Conservation (phyloP, 495 filamentous ascomycete species). For the Podospora fimiseda region DNA sequence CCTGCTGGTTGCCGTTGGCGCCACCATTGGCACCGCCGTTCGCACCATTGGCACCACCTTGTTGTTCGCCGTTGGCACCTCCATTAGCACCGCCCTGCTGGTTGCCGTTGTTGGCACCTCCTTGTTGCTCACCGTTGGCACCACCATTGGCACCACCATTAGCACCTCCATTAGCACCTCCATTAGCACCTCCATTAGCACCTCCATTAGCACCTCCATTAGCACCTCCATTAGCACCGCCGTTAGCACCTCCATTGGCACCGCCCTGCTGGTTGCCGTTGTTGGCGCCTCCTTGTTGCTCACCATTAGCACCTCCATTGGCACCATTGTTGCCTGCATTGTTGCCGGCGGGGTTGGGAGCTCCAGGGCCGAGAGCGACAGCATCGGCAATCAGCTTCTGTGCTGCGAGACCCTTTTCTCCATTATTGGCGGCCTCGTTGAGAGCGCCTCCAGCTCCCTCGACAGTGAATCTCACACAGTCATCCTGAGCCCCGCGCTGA, state of each 20-base stretch:
- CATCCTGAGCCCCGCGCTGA: slow-evolving; percentile 24
- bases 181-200: neutral
- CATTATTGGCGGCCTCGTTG: slow-evolving; percentile 19
- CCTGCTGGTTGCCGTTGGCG: slow-evolving; percentile 3
- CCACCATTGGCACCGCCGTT: neutral
- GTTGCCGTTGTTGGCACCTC: slow-evolving; percentile 11
- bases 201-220: slow-evolving; percentile 11
- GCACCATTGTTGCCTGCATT: neutral
- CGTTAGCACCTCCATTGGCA: neutral
- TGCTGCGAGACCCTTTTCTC: slow-evolving; percentile 14
- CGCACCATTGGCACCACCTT: neutral
- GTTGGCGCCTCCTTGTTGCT: neutral
- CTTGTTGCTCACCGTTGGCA: slow-evolving; percentile 11
- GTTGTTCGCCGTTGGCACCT: slow-evolving; percentile 6
- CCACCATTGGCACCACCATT: slow-evolving; percentile 17
- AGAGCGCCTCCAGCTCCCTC: slow-evolving; percentile 7
- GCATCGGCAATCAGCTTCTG: slow-evolving; percentile 7
- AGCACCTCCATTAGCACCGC: slow-evolving; percentile 12
- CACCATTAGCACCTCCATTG: neutral
- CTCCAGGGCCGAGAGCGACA: slow-evolving; percentile 15
- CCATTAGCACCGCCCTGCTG: neutral
- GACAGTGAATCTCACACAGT: slow-evolving; percentile 24
- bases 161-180: slow-evolving; percentile 9
- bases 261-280: neutral
- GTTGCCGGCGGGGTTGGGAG: slow-evolving; percentile 1